Percentiles rank a stretch among this genome's conserved stretches.
Conservation (phyloP, 2,329 filamentous ascomycete genomes). For the Talaromyces sp. region DNA sequence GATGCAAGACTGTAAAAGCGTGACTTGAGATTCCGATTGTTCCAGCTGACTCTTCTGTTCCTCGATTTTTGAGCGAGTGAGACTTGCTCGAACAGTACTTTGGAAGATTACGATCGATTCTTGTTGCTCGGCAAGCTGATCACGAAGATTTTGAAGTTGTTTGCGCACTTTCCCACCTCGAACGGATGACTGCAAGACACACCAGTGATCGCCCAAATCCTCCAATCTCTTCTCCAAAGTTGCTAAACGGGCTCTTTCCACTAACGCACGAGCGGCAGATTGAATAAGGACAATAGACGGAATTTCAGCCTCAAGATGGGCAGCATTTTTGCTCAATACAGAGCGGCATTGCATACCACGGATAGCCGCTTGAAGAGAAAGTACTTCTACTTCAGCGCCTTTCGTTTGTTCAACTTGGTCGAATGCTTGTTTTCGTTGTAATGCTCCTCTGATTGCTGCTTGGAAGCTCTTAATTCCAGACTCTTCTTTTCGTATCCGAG, state of each 20-base stretch:
- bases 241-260: slow-evolving; percentile 34
- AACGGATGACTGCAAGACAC: slow-evolving; percentile 41
- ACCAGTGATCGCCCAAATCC: slow-evolving; percentile 37
- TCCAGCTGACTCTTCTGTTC: slow-evolving; percentile 35
- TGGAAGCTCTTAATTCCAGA: slow-evolving; percentile 47
- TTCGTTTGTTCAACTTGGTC: slow-evolving; percentile 58
- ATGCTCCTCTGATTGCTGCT: slow-evolving; percentile 49
- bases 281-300: slow-evolving; percentile 30
- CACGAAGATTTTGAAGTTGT: slow-evolving; percentile 20
- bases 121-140: slow-evolving; percentile 24
- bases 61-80: slow-evolving; percentile 26
- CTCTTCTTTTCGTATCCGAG: slow-evolving; percentile 33
- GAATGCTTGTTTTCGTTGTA: slow-evolving; percentile 36
- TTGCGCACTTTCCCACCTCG: slow-evolving; percentile 34
- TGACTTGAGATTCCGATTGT: slow-evolving; percentile 39
- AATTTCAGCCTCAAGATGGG: slow-evolving; percentile 22
- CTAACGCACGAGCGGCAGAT: slow-evolving; percentile 29
- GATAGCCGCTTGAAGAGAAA: slow-evolving; percentile 53
- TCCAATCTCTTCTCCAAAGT: slow-evolving; percentile 38
- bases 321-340: slow-evolving; percentile 20
- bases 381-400: slow-evolving; percentile 59
- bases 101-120: slow-evolving; percentile 28
- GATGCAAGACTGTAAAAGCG: slow-evolving; percentile 49
- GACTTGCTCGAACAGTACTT: slow-evolving; percentile 27
- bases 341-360: slow-evolving; percentile 51